Evolutionary conservation across 345 rosid species (phyloP).

Genomic region (Schrenkiella parvula): DNA sequence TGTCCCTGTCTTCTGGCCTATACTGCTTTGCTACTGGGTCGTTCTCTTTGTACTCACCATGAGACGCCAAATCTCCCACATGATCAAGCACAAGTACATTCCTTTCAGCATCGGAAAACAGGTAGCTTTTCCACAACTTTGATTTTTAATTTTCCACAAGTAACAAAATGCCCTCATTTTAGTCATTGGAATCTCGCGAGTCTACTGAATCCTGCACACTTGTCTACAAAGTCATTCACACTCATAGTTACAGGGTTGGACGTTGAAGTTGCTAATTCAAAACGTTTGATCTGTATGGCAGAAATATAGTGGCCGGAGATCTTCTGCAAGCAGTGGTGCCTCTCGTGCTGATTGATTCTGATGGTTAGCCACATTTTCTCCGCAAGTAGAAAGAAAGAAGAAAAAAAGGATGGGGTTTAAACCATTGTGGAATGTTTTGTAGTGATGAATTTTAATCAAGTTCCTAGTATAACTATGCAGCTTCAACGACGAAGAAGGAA

Average conservation of each 20-base stretch:
- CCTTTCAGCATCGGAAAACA: slow-evolving; percentile 68
- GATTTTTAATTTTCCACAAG: not conserved
- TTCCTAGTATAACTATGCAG: not conserved
- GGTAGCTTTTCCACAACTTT: slow-evolving; percentile 29
- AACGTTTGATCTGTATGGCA: slow-evolving; percentile 19
- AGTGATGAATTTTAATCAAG: not conserved
- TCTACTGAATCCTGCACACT: not conserved
- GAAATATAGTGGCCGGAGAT: slow-evolving; percentile 49
- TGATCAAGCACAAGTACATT: slow-evolving; percentile 67
- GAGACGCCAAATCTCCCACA: slow-evolving; percentile 67
- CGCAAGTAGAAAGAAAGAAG: not conserved
- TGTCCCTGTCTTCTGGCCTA: slow-evolving; percentile 80
- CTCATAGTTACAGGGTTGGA: not conserved
- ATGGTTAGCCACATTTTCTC: not conserved
- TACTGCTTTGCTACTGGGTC: slow-evolving; percentile 59
- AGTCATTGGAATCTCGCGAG: not conserved
- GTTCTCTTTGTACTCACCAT: slow-evolving; percentile 63
- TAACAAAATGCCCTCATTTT: not conserved
- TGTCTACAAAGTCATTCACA: not conserved
- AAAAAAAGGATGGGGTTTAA: not conserved
- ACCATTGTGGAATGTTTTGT: slow-evolving; percentile 8
- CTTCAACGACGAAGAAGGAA: not conserved
- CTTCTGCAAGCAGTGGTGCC: slow-evolving; percentile 49
- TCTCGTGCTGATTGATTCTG: slow-evolving; percentile 37
- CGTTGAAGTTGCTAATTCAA: not conserved